A percentile compares a stretch with the other conserved stretches of the same genome.
Conservation (phyloP, 1,139 yeast genomes). For the Geotrichum fermentans region DNA sequence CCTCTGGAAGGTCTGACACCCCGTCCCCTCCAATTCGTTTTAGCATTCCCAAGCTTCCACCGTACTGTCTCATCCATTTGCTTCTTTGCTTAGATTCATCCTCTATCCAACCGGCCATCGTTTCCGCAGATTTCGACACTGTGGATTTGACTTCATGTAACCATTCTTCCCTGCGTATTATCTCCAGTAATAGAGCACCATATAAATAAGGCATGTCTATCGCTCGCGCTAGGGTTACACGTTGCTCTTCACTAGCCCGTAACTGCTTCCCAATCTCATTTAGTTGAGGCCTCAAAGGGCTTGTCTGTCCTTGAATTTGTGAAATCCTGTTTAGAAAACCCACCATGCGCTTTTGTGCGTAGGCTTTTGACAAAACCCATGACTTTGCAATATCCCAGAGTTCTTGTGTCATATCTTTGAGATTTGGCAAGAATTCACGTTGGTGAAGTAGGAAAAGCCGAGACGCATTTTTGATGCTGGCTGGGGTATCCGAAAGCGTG, state of each 20-base stretch:
- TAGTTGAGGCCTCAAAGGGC: slow-evolving; percentile 32
- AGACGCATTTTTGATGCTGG: slow-evolving; percentile 24
- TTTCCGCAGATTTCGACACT: slow-evolving; percentile 53
- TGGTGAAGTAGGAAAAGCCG: slow-evolving; percentile 28
- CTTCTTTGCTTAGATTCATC: slow-evolving; percentile 55
- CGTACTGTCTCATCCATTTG: slow-evolving; percentile 63
- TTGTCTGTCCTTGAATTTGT: slow-evolving; percentile 32
- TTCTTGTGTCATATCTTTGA: slow-evolving; percentile 25
- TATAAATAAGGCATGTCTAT: slow-evolving; percentile 75
- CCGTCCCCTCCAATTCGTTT: slow-evolving; percentile 18
- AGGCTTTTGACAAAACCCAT: slow-evolving; percentile 23
- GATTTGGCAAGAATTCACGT: slow-evolving; percentile 31
- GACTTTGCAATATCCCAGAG: slow-evolving; percentile 22
- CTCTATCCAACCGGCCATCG: slow-evolving; percentile 52
- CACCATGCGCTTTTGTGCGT: slow-evolving; percentile 24
- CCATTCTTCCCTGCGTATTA: slow-evolving; percentile 67
- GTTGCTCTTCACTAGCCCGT: slow-evolving; percentile 42
- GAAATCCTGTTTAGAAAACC: slow-evolving; percentile 30
- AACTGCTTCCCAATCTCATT: slow-evolving; percentile 35
- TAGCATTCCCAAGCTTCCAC: slow-evolving; percentile 29
- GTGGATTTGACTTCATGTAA: slow-evolving; percentile 49
- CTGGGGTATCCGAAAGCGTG: slow-evolving; percentile 26
- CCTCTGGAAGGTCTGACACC: slow-evolving; percentile 10
- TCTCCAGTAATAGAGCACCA: slow-evolving; percentile 72
- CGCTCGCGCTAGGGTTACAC: slow-evolving; percentile 46